Evolutionary conservation across 441 rosid genomes (phyloP).

Genomic region (Adansonia gregorii): DNA sequence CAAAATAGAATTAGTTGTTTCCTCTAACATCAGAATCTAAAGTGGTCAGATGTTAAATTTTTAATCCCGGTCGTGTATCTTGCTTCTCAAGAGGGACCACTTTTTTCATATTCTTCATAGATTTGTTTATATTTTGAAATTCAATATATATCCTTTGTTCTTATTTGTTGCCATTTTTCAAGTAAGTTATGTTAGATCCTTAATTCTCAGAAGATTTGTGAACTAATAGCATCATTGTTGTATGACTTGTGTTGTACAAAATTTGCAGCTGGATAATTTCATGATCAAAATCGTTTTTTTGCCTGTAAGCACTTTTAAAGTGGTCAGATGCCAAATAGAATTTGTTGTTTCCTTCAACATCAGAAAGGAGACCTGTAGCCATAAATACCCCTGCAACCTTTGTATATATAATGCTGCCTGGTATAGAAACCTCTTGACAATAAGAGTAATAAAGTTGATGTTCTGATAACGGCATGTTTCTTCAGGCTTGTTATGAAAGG

Average conservation of each 20-base stretch:
- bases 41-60: background rate
- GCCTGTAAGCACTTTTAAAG: background rate
- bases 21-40: background rate
- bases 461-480: conserved; percentile 28
- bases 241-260: background rate
- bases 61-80: background rate
- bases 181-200: background rate
- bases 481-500: conserved; percentile 78
- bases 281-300: background rate
- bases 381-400: background rate
- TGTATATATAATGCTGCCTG: background rate
- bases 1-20: background rate
- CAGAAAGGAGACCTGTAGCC: background rate
- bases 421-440: conserved; percentile 17
- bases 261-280: background rate
- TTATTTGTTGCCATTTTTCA: background rate
- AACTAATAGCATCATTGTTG: background rate
- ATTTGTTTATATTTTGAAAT: background rate
- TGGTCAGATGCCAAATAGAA: background rate
- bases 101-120: background rate
- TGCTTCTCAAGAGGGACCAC: background rate
- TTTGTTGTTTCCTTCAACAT: background rate
- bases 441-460: conserved; percentile 27
- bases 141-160: background rate
- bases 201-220: background rate